Conservation (phyloP, 2,329 filamentous ascomycete species). For the Cordyceps fumosorosea region DNA sequence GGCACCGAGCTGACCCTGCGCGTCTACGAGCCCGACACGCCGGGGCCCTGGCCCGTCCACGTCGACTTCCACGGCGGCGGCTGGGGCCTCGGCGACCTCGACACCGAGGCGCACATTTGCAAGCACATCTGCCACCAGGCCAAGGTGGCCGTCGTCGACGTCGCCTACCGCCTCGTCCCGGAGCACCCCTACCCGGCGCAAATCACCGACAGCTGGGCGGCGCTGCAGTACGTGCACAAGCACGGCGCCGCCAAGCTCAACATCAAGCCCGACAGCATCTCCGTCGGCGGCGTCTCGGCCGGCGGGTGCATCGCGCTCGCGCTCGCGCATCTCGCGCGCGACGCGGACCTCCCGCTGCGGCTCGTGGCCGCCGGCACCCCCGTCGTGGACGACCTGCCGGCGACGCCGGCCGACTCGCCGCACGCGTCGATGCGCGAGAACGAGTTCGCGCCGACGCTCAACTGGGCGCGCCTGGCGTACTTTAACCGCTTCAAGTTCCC, state of each 20-base stretch:
- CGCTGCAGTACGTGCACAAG: slow-evolving; percentile 32
- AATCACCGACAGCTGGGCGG: slow-evolving; percentile 42
- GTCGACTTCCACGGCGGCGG: slow-evolving; percentile 44
- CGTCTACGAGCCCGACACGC: slow-evolving; percentile 36
- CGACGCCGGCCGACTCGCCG: slow-evolving; percentile 31
- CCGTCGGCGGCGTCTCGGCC: slow-evolving; percentile 39
- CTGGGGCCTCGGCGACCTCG: slow-evolving; percentile 43
- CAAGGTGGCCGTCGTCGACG: slow-evolving; percentile 40
- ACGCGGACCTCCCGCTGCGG: slow-evolving; percentile 30
- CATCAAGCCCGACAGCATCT: slow-evolving; percentile 30
- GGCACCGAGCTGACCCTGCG: slow-evolving; percentile 29
- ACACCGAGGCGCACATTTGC: slow-evolving; percentile 43
- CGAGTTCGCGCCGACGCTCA: slow-evolving; percentile 35
- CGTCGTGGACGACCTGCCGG: slow-evolving; percentile 33
- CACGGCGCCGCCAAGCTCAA: slow-evolving; percentile 30
- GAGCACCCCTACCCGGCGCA: slow-evolving; percentile 42
- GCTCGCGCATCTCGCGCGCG: slow-evolving; percentile 34
- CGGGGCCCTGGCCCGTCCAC: slow-evolving; percentile 40
- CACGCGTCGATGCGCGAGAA: slow-evolving; percentile 35
- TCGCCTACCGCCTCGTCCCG: slow-evolving; percentile 46
- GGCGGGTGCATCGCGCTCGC: slow-evolving; percentile 35
- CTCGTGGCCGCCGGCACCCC: slow-evolving; percentile 34
- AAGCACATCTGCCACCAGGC: slow-evolving; percentile 38
- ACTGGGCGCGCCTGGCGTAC: slow-evolving; percentile 36
- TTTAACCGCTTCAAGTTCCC: slow-evolving; percentile 31